Evolutionary conservation across 1,284 basidiomycete species (phyloP), one percentile per base, ranked within the genome.

Genomic region (Austroboletus olivaceoglutinosus): DNA sequence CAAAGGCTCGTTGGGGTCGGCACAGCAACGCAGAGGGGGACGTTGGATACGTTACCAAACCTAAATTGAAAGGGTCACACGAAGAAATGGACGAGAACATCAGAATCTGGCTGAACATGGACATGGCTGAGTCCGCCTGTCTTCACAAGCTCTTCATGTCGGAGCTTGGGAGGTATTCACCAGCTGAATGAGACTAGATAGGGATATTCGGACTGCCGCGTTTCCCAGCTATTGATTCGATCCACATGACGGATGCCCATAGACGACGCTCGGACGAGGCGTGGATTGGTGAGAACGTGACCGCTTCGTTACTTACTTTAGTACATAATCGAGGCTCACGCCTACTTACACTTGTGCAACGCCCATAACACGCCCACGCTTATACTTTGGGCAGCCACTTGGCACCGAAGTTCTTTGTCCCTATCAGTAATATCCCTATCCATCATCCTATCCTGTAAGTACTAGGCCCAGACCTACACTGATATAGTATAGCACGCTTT

Each of bases 31-130:
- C 43, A 4, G 47, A 51, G 40, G 33, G 41, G 33, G 41, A 13
- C 18, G 34, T 16, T 42, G 41, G 51, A 59, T 45, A 56, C 47
- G 44, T 61, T 61, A 65, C 47, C 41, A 56, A 48, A 62, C 50
- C 4, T 9, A 36, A 36, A 36, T 36, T n/a, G n/a, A 38, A 39
- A 16, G 15, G 31, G 29, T 37, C 21, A 16, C 33, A 34, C n/a
- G 15, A 37, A 23, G 38, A 16, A 38, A 48, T 36, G 41, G 27
- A 42, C 16, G 22, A 38, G 48, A 51, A 38, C 42, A 58, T 62
- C 57, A 60, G 51, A 62, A 57, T 25, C 13, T 36, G 18, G 34
- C 44, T 50, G 47, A 45, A 41, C 42, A 30, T 21, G 60, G 54
- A 40, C 22, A 44, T 37, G 33, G 22, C 47, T 52, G 33, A n/a